Percentiles rank a stretch among this genome's conserved stretches.
Conservation (phyloP, 1,284 basidiomycete genomes). For the Marasmius tenuissimus region DNA sequence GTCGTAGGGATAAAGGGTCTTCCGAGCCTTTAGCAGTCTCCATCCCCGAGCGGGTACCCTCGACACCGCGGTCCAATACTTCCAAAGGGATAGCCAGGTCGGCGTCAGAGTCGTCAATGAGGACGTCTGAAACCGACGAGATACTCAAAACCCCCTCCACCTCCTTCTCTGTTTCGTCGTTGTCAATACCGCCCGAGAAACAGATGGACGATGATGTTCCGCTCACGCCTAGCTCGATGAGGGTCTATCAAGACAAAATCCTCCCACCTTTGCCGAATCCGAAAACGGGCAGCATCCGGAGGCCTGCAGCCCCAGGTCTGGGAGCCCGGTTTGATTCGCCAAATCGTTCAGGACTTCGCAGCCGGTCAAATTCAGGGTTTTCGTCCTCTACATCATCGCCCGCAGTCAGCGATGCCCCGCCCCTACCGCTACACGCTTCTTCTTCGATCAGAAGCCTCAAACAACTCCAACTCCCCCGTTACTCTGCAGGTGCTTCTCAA, state of each 20-base stretch:
- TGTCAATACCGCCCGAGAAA: slow-evolving; percentile 46
- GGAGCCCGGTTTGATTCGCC: neutral
- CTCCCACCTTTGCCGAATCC: slow-evolving; percentile 22
- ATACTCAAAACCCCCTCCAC: slow-evolving; percentile 26
- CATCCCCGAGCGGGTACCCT: neutral
- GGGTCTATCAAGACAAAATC: slow-evolving; percentile 20
- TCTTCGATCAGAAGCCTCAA: slow-evolving; percentile 10
- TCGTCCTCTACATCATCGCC: no score
- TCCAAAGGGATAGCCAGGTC: no score
- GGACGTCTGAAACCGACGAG: slow-evolving; percentile 16
- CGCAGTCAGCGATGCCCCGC: no score
- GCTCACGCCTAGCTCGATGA: neutral
- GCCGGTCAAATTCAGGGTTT: no score
- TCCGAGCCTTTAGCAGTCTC: neutral
- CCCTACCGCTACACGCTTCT: no score
- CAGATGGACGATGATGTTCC: slow-evolving; percentile 30
- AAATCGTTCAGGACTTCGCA: neutral
- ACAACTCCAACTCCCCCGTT: slow-evolving; percentile 21
- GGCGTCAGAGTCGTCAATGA: no score
- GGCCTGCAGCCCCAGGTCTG: slow-evolving; percentile 6
- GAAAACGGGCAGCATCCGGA: slow-evolving; percentile 16
- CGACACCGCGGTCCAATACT: neutral
- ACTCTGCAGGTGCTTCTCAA: neutral
- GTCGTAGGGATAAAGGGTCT: neutral
- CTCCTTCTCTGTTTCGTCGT: slow-evolving; percentile 36